Percentiles rank a stretch among this genome's conserved stretches.
phyloP scores from a whole-genome alignment of 345 rosid species.

The Populus nigra region DNA sequence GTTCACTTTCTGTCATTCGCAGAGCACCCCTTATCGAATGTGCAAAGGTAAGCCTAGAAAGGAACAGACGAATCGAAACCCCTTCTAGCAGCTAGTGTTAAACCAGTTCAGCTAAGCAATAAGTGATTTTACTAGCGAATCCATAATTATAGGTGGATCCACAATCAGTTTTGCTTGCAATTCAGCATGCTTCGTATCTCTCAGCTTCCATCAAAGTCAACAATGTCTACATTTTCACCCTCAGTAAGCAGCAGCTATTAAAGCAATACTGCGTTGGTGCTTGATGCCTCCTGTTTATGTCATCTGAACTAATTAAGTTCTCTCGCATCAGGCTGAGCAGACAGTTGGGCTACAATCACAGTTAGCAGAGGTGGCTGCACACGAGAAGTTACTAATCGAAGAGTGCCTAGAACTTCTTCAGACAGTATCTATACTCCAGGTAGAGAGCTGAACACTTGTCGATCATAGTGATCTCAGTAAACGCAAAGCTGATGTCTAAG shows the following conservation, averaged over 20 bases:
- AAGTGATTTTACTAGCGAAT: background rate
- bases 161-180: slow-evolving; percentile 34
- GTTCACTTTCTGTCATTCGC: slow-evolving; percentile 53
- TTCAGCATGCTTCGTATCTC: slow-evolving; percentile 52
- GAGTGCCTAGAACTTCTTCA: slow-evolving; percentile 56
- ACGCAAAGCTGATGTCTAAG: background rate
- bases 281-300: background rate
- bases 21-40: slow-evolving; percentile 66
- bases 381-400: slow-evolving; percentile 62
- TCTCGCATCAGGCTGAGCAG: slow-evolving; percentile 40
- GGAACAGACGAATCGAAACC: background rate
- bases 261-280: background rate
- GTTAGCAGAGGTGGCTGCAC: slow-evolving; percentile 53
- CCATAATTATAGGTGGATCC: slow-evolving; percentile 40
- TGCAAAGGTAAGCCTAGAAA: slow-evolving; percentile 45
- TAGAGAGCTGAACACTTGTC: background rate
- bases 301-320: slow-evolving; percentile 1
- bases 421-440: slow-evolving; percentile 55
- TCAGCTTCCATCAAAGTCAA: slow-evolving; percentile 43
- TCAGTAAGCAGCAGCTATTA: slow-evolving; percentile 34
- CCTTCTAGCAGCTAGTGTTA: background rate
- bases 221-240: slow-evolving; percentile 30
- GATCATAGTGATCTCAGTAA: background rate
- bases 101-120: background rate
- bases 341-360: slow-evolving; percentile 41